Evolutionary conservation across 2,329 filamentous ascomycete genomes (phyloP).

Genomic region (Talaromyces albobiverticillius): DNA sequence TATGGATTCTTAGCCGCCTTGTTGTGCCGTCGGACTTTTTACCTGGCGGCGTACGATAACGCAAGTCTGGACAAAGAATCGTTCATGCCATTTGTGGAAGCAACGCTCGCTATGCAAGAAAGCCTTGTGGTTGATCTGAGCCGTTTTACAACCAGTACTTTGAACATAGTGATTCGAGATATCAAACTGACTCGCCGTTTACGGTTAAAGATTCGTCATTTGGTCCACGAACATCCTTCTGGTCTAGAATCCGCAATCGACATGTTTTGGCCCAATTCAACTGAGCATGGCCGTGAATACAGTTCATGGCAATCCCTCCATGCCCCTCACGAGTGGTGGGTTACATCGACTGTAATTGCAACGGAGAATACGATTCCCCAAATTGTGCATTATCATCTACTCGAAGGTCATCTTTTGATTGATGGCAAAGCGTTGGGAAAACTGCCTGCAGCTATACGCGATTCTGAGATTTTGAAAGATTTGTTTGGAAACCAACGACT

Average conservation of each 20-base stretch:
- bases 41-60: neutral
- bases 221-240: conserved; percentile 29
- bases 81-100: conserved; percentile 34
- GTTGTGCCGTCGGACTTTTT: conserved; percentile 49
- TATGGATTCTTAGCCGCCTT: conserved; percentile 10
- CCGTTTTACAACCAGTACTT: conserved; percentile 26
- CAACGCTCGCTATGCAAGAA: conserved; percentile 48
- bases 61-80: conserved; percentile 4
- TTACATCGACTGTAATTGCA: conserved; percentile 28
- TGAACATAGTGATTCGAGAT: conserved; percentile 43
- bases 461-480: conserved; percentile 42
- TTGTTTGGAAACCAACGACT: conserved; percentile 57
- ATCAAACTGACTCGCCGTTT: conserved; percentile 43
- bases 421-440: conserved; percentile 50
- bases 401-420: conserved; percentile 50
- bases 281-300: conserved; percentile 18
- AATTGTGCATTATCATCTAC: conserved; percentile 42
- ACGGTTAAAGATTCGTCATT: conserved; percentile 29
- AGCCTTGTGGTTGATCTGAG: conserved; percentile 39
- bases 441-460: conserved; percentile 52
- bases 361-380: conserved; percentile 30
- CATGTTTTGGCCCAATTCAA: conserved; percentile 42
- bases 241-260: conserved; percentile 37
- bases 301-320: conserved; percentile 23
- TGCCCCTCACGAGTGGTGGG: conserved; percentile 29